Percentiles rank a stretch among this genome's conserved stretches.
phyloP scores from a whole-genome alignment of 352 stramenopile genomes.

The Globisporangium polare region DNA sequence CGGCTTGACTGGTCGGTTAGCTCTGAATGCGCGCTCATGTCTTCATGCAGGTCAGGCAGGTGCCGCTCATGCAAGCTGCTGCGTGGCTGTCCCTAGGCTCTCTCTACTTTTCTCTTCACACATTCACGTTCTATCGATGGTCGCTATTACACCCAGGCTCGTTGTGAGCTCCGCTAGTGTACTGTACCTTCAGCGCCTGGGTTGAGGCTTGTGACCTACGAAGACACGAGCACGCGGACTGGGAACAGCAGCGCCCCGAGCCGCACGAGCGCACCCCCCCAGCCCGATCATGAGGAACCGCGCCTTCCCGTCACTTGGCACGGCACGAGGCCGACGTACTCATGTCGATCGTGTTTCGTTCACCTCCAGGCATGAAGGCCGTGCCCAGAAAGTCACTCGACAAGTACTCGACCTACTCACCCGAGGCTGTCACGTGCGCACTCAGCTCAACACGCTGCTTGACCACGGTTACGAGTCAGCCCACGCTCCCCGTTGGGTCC shows the following conservation, averaged over 20 bases:
- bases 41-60: no score
- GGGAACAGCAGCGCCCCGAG: constrained; percentile 3
- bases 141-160: no score
- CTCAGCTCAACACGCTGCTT: not conserved
- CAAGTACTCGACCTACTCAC: not conserved
- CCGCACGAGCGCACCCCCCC: not conserved
- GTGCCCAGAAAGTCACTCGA: not conserved
- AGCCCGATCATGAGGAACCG: constrained; percentile 4
- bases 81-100: no score
- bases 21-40: no score
- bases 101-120: no score
- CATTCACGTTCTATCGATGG: no score
- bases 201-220: not conserved
- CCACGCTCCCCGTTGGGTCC: not conserved
- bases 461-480: not conserved
- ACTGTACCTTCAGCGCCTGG: not conserved
- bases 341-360: not conserved
- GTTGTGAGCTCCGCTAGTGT: not conserved
- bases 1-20: no score
- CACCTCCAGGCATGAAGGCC: constrained; percentile 1
- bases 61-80: no score
- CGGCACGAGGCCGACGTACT: not conserved
- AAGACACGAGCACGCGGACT: not conserved
- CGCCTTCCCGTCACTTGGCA: not conserved
- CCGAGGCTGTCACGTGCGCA: not conserved